Evolutionary conservation across 495 filamentous ascomycete genomes (phyloP).

Genomic region (Letharia lupina): DNA sequence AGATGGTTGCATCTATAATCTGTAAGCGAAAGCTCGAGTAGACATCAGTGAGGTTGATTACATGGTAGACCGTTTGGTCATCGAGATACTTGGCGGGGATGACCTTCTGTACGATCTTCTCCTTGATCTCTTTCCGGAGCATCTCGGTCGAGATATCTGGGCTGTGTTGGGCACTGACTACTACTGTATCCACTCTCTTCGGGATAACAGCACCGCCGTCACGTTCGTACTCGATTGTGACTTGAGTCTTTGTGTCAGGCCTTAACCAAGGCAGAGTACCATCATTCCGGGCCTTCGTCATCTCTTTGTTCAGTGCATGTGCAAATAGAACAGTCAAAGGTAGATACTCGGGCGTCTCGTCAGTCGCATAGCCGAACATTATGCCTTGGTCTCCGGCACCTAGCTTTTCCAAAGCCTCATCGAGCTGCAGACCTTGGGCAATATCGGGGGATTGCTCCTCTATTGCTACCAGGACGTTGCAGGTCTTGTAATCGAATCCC

Average conservation of each 20-base stretch:
- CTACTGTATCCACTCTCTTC: constrained; percentile 87
- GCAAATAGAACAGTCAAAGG: constrained; percentile 86
- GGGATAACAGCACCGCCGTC: constrained; percentile 91
- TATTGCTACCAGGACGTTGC: constrained; percentile 96
- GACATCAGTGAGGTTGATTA: constrained; percentile 34
- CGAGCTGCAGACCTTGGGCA: constrained; percentile 94
- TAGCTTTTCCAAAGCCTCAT: constrained; percentile 91
- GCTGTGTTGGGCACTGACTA: constrained; percentile 91
- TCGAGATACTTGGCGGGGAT: constrained; percentile 89
- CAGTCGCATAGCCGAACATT: constrained; percentile 99
- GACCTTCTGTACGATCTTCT: constrained; percentile 93
- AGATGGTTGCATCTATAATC: constrained; percentile 77
- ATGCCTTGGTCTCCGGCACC: constrained; percentile 99
- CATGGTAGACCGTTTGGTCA: constrained; percentile 88
- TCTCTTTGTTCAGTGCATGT: constrained; percentile 90
- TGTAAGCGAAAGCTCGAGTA: constrained; percentile 25
- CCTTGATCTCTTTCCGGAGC: constrained; percentile 87
- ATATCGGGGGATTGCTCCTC: constrained; percentile 99
- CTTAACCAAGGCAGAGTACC: constrained; percentile 88
- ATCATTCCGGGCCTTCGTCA: constrained; percentile 79
- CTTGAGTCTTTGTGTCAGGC: constrained; percentile 98
- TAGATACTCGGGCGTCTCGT: constrained; percentile 96
- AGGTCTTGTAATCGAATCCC: constrained; percentile 99
- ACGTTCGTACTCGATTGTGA: constrained; percentile 97
- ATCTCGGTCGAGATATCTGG: constrained; percentile 83